Percentiles rank a stretch among this genome's conserved stretches.
Conservation (phyloP, 2,329 filamentous ascomycete genomes). For the Pseudopyrenochaeta lycopersici region DNA sequence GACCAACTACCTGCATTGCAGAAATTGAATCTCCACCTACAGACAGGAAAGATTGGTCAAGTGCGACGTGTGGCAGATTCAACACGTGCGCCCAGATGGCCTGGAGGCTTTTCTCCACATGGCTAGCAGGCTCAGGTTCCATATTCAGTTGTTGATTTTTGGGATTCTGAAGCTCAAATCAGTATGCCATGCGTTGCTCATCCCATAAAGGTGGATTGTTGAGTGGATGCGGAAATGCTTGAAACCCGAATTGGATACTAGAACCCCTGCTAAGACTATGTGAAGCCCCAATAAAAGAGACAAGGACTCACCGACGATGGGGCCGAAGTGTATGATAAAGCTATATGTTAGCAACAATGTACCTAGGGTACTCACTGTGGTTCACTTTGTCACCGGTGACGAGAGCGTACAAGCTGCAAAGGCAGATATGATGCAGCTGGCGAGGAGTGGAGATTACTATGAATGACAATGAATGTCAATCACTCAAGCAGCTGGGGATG, state of each 20-base stretch:
- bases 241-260: too few species aligned
- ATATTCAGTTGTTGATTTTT: slow-evolving; percentile 6
- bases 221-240: too few species aligned
- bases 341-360: slow-evolving; percentile 7
- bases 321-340: slow-evolving; percentile 16
- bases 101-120: slow-evolving; percentile 30
- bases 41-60: slow-evolving; percentile 51
- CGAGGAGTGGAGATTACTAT: not conserved
- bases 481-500: slow-evolving; percentile 10
- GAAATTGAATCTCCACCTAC: slow-evolving; percentile 61
- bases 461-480: not conserved
- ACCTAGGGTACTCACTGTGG: slow-evolving; percentile 3
- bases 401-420: not conserved
- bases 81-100: slow-evolving; percentile 43
- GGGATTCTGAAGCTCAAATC: not conserved
- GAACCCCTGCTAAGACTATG: too few species aligned
- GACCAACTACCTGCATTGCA: slow-evolving; percentile 59
- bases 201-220: not conserved
- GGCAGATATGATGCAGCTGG: not conserved
- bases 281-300: not conserved
- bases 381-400: not conserved
- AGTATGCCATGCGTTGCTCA: not conserved
- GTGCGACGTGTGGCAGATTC: slow-evolving; percentile 37
- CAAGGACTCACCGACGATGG: slow-evolving; percentile 17
- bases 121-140: slow-evolving; percentile 8